Conservation (phyloP, 163 green algal species). For the Smithsoniella earleae region DNA sequence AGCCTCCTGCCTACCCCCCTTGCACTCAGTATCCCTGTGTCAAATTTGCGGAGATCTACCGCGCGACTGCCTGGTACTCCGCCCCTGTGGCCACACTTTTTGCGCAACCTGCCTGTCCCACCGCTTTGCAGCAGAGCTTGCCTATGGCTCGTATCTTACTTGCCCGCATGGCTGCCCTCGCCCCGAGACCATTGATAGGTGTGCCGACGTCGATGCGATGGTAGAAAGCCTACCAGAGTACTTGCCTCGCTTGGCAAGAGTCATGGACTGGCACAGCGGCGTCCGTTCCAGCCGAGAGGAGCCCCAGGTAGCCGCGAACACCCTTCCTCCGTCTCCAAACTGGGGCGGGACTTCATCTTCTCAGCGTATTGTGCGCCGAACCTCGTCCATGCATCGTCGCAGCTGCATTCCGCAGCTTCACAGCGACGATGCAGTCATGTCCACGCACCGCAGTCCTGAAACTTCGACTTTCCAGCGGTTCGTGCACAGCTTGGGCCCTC, state of each 20-base stretch:
- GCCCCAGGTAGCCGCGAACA: neutral
- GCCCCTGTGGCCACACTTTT: conserved; percentile 20
- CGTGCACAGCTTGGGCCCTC: conserved; percentile 7
- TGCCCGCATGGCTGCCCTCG: conserved; percentile 17
- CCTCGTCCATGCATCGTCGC: neutral
- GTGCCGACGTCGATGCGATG: neutral
- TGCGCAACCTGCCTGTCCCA: conserved; percentile 20
- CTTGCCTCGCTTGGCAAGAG: neutral
- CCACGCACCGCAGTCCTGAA: neutral
- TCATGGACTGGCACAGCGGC: neutral
- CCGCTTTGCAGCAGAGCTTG: neutral
- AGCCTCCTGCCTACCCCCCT: neutral
- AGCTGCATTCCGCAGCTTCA: neutral
- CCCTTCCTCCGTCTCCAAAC: conserved; percentile 8
- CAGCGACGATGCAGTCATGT: neutral
- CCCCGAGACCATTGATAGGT: conserved; percentile 11
- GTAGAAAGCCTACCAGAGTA: conserved; percentile 14
- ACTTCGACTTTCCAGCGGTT: conserved; percentile 19
- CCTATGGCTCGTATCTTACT: neutral
- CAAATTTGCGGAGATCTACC: conserved; percentile 24
- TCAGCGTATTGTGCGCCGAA: neutral
- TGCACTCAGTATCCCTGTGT: conserved; percentile 23
- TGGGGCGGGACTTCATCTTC: no score
- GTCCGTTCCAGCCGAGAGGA: neutral
- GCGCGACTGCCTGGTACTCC: conserved; percentile 17